Evolutionary conservation across 2,329 filamentous ascomycete species (phyloP).

Genomic region (Nemania sp.): DNA sequence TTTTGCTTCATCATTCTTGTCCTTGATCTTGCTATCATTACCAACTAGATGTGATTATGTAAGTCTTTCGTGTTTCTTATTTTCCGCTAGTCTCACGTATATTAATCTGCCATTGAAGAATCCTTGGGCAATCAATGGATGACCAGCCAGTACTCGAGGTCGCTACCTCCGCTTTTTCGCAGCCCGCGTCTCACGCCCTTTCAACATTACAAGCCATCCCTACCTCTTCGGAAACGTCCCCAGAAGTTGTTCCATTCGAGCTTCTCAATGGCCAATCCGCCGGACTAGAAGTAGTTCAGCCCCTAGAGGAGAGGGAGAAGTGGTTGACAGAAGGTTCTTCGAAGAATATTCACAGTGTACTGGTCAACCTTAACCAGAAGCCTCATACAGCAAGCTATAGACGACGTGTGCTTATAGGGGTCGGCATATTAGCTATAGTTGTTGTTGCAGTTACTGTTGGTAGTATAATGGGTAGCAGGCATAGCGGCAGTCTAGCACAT

Average conservation of each 20-base stretch:
- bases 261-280: not conserved
- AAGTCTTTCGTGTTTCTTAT: too few species aligned
- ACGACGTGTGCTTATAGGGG: not conserved
- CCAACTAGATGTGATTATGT: too few species aligned
- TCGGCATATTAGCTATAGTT: not conserved
- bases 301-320: not conserved
- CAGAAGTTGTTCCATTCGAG: not conserved
- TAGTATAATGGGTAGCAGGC: constrained; percentile 4
- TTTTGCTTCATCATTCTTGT: too few species aligned
- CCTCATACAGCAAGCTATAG: not conserved
- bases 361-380: not conserved
- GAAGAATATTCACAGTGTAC: not conserved
- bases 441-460: constrained; percentile 4
- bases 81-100: too few species aligned
- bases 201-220: not conserved
- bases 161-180: not conserved
- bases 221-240: not conserved
- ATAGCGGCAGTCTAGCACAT: not conserved
- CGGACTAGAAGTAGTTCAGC: not conserved
- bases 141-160: not conserved
- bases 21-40: too few species aligned
- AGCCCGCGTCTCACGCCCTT: not conserved
- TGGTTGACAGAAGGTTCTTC: too few species aligned
- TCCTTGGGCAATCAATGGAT: too few species aligned
- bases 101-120: too few species aligned